Base-by-base conservation (phyloP, 2,329 filamentous ascomycete genomes). In the Talaromyces amestolkiae region DNA sequence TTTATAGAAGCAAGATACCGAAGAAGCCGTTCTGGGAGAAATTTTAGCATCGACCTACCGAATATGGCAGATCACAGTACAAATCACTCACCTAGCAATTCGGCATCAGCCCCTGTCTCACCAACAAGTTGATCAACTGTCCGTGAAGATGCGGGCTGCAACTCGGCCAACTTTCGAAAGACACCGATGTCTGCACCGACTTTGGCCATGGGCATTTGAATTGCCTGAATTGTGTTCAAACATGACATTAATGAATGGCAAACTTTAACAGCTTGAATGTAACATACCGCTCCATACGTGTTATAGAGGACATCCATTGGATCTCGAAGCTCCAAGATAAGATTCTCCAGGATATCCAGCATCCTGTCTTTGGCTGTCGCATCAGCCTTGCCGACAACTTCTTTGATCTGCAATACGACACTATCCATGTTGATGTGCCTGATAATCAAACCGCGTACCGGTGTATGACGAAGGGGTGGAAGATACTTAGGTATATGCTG, bases 1-100 rank as follows among this genome's bases (percentile, higher is more conserved):
- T 64, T 61, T 6, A 68, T 54, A 3, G 72, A 73, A 41, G 70
- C 69, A 4, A 73, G 64, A 39, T 73, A 74, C 17, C 72, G 70
- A 4, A 73, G 64, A 49, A 74, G n/a, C 7, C 69, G 68, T 5
- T 61, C 69, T 70, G 59, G 15, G 27, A 10, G 7, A 4, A 1
- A 15, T 2, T 2, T 54, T 15, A 54, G n/a, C 17, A 8, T 54
- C 7, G n/a, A 31, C 17, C 15, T 35, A 31, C 27, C 27, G 27
- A 31, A 31, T 31, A 31, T 54, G 17, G 66, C 19, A 24, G 4
- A 17, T 2, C 8, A 11, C 33, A 24, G 3, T 8, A 47, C 10
- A 6, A 47, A 24, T 47, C 11, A 47, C 9, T 7, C 10, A 65
- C 63, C 63, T 5, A 65, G 56, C 27, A 65, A 58, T 17, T 65